Conservation (phyloP, 805 yeast genomes). For the Zygosaccharomyces bailii region DNA sequence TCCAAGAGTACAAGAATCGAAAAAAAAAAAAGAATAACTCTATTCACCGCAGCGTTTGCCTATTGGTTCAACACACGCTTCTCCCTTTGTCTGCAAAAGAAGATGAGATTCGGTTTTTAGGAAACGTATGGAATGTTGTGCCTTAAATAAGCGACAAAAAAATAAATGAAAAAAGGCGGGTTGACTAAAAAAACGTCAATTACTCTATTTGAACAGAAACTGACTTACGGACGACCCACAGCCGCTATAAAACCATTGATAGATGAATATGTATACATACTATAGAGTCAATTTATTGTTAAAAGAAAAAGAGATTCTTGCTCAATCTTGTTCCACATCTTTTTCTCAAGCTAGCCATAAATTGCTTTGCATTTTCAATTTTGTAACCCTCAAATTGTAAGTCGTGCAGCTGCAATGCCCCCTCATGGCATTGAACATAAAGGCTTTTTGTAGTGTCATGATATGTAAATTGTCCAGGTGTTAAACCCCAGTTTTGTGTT, state of each 20-base stretch:
- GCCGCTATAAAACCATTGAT: too few relatives aligned
- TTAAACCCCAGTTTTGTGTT: background rate
- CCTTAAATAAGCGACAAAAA: background rate
- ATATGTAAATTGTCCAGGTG: slow-evolving; percentile 35
- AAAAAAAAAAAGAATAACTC: background rate
- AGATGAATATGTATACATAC: too few relatives aligned
- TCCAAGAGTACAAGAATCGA: background rate
- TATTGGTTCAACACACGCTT: background rate
- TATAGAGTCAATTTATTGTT: background rate
- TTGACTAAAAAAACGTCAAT: background rate
- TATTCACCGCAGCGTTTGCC: background rate
- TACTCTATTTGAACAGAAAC: background rate
- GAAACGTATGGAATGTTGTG: background rate
- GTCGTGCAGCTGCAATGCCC: slow-evolving; percentile 40
- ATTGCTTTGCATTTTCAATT: slow-evolving; percentile 44
- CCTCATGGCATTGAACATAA: slow-evolving; percentile 40
- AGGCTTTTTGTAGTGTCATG: slow-evolving; percentile 28
- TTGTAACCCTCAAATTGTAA: slow-evolving; percentile 56
- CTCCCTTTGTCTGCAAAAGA: background rate
- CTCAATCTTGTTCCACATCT: slow-evolving; percentile 36
- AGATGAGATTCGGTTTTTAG: background rate
- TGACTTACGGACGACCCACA: background rate
- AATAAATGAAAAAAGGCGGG: background rate
- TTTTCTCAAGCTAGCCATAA: slow-evolving; percentile 44
- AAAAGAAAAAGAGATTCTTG: slow-evolving; percentile 1